Base-by-base conservation (phyloP, 1,284 basidiomycete genomes). In the Ganoderma lingzhi region DNA sequence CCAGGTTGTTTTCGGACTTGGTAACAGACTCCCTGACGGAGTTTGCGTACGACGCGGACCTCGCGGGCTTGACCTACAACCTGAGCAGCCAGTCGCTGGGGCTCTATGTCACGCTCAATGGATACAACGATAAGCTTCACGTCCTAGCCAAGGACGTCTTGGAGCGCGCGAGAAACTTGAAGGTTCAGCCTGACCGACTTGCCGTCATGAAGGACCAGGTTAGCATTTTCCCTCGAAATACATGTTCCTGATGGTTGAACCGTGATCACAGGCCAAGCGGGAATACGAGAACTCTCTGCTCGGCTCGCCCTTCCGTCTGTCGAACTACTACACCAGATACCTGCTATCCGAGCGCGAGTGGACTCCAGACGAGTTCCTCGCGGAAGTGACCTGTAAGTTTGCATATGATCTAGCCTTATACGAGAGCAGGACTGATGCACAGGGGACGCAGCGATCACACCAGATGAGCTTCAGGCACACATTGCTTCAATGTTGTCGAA, bases 81-180 rank as follows among this genome's bases (percentile, higher is more conserved):
- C 87, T 98, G 74, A 84, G 88, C 44, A 85, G 87, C 39, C 87
- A 91, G 72, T 85, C 86, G 8, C 90, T 92, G 39, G 93, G 94
- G 2, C 80, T 99, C 51, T 88, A 86, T 61, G 80, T 98, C 41
- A 85, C 86, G 10, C 84, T 96, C 61, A 88, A 87, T 63, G 98
- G 98, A 1, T 99, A 98, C 84, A 98, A 97, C 78, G 97, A 99
- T 83, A 99, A 98, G 82, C 85, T 99, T 48, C 83, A 89, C 6
- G 88, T 94, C 0, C 87, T 99, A 42, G 87, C 93, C 9, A 84
- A 92, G 75, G 87, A 92, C 71, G 90, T 99, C 66, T 80, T 98
- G 56, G 87, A 92, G 71, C 91, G 90, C 76, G 84, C 94, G 67
- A 92, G 88, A 78, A 83, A 84, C 41, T 85, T 97, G 66, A 82